These are phyloP conservation scores for Kalanchoe fedtschenkoi DNA, from an alignment of 164 flowering plant genomes.

Conservation along the genomic window DNA sequence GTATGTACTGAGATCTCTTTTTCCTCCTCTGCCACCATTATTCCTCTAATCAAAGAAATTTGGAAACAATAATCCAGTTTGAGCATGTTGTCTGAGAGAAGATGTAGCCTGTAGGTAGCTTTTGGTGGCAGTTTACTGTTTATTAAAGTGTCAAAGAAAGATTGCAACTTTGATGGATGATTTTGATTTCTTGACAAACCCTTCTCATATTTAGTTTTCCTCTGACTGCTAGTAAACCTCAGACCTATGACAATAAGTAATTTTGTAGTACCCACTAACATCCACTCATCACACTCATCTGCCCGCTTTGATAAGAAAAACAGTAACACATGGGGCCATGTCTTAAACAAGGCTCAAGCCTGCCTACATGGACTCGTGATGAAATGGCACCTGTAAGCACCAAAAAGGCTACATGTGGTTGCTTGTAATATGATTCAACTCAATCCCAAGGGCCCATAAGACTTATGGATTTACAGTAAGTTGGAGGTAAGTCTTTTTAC, in stretches of 20 bases:
- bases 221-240: background rate
- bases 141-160: background rate
- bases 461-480: too few relatives aligned
- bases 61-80: too few relatives aligned
- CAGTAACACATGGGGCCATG: background rate
- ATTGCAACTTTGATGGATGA: background rate
- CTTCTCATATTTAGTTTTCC: background rate
- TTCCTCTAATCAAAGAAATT: too few relatives aligned
- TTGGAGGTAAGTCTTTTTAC: too few relatives aligned
- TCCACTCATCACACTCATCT: background rate
- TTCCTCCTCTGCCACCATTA: too few relatives aligned
- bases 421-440: background rate
- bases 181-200: background rate
- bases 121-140: background rate
- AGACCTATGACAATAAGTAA: background rate
- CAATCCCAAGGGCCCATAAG: background rate
- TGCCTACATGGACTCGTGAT: constrained; percentile 4
- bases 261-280: constrained; percentile 1
- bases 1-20: too few relatives aligned
- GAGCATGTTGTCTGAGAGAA: too few relatives aligned
- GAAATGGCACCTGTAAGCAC: background rate
- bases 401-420: background rate
- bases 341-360: too few relatives aligned
- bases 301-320: constrained; percentile 1
- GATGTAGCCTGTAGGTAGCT: too few relatives aligned